Conservation (phyloP, 1,284 basidiomycete genomes). For the Ceraceosorus guamensis region DNA sequence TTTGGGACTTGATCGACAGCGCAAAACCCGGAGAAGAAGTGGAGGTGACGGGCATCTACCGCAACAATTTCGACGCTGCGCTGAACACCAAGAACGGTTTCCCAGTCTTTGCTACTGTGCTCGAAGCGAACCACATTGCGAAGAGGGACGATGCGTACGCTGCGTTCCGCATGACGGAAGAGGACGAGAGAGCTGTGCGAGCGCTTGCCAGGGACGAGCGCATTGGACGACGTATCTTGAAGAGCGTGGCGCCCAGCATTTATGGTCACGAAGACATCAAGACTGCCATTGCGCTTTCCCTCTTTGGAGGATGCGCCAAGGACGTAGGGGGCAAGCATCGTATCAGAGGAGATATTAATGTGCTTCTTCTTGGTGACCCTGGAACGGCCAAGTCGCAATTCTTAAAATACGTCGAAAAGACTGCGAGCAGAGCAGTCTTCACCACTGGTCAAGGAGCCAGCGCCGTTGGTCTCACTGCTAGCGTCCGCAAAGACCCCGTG, state of each 20-base stretch:
- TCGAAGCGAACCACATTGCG: constrained; percentile 82
- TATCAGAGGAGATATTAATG: constrained; percentile 94
- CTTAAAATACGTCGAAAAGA: constrained; percentile 98
- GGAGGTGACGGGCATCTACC: constrained; percentile 84
- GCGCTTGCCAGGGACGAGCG: constrained; percentile 79
- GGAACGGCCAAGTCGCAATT: constrained; percentile 99
- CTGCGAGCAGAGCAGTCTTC: constrained; percentile 90
- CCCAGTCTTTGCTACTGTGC: constrained; percentile 95
- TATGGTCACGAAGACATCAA: constrained; percentile 99
- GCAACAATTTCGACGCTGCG: constrained; percentile 97
- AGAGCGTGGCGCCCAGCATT: constrained; percentile 95
- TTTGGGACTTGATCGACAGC: constrained; percentile 96
- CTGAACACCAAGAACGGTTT: constrained; percentile 98
- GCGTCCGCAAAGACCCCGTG: constrained; percentile 92
- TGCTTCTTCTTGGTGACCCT: constrained; percentile 89
- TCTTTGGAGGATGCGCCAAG: constrained; percentile 89
- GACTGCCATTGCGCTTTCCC: constrained; percentile 85
- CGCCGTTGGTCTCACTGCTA: constrained; percentile 95
- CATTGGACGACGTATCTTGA: constrained; percentile 92
- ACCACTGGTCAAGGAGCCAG: constrained; percentile 96
- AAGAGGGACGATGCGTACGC: constrained; percentile 92
- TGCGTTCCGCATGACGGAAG: constrained; percentile 89
- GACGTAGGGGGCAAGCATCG: constrained; percentile 94
- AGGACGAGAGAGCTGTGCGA: constrained; percentile 88
- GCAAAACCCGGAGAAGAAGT: constrained; percentile 98